These are phyloP conservation scores for Lichtheimia corymbifera DNA, from an alignment of 371 early-diverging fungal genomes.

Conservation along the genomic window DNA sequence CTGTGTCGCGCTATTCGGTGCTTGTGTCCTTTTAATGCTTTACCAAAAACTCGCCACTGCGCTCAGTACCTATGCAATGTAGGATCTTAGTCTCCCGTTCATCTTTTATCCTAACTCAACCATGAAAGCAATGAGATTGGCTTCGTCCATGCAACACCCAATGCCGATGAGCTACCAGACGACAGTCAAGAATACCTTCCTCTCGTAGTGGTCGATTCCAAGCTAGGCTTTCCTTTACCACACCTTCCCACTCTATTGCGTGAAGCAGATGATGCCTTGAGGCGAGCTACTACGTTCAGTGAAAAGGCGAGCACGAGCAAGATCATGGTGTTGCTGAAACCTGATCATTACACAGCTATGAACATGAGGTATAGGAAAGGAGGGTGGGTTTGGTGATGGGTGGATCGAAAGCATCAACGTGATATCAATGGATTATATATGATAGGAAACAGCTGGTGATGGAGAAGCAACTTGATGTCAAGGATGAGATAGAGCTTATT, in stretches of 20 bases:
- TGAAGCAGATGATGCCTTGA: constrained; percentile 22
- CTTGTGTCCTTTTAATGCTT: not conserved
- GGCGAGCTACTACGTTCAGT: not conserved
- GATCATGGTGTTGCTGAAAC: constrained; percentile 51
- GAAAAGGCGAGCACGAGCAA: constrained; percentile 26
- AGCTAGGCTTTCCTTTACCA: constrained; percentile 32
- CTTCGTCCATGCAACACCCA: constrained; percentile 21
- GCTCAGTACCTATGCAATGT: constrained; percentile 3
- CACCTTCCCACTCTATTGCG: constrained; percentile 16
- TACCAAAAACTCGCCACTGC: constrained; percentile 9
- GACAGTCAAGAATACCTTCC: constrained; percentile 31
- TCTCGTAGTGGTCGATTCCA: constrained; percentile 32
- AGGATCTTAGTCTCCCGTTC: not conserved
- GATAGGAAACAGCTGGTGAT: constrained; percentile 45
- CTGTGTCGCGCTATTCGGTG: too few species aligned
- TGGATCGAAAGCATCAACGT: too few species aligned
- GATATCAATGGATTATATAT: too few species aligned
- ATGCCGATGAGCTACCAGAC: constrained; percentile 21
- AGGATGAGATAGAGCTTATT: constrained; percentile 39
- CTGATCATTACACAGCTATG: constrained; percentile 59
- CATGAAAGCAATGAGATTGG: constrained; percentile 39
- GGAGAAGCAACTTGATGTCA: constrained; percentile 23
- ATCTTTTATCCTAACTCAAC: not conserved
- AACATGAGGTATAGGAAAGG: constrained; percentile 49
- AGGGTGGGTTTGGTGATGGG: too few species aligned